A percentile compares a stretch with the other conserved stretches of the same genome.
Conservation (phyloP, 768 basidiomycete genomes). For the Steccherinum ochraceum region DNA sequence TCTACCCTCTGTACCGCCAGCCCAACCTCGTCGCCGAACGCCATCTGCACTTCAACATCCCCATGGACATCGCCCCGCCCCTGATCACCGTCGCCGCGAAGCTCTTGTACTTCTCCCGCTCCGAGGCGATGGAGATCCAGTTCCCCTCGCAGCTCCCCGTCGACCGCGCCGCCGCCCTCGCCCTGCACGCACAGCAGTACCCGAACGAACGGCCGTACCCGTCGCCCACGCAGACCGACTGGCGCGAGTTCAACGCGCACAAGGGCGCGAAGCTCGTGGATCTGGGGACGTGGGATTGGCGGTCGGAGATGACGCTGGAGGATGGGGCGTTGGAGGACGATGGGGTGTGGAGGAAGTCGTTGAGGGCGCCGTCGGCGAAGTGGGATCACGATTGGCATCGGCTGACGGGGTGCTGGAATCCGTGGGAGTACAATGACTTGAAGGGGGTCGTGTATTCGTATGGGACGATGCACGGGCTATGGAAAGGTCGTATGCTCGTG, state of each 20-base stretch:
- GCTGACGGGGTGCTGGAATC: constrained; percentile 38
- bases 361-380: constrained; percentile 29
- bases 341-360: constrained; percentile 18
- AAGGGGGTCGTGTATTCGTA: constrained; percentile 36
- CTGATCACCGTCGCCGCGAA: constrained; percentile 53
- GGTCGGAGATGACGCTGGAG: constrained; percentile 15
- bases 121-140: constrained; percentile 40
- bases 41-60: constrained; percentile 15
- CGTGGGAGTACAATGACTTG: constrained; percentile 23
- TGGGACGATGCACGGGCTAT: constrained; percentile 49
- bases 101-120: constrained; percentile 54
- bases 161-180: constrained; percentile 26
- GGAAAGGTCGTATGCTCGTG: constrained; percentile 61
- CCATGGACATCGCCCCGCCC: constrained; percentile 29
- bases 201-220: constrained; percentile 5
- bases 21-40: constrained; percentile 11
- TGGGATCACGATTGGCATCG: constrained; percentile 61
- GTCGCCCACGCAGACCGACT: constrained; percentile 51
- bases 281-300: constrained; percentile 22
- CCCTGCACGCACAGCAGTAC: constrained; percentile 9
- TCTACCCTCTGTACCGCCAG: constrained; percentile 40
- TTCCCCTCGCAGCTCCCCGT: constrained; percentile 32
- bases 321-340: constrained; percentile 19
- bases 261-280: constrained; percentile 27
- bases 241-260: constrained; percentile 48